A percentile compares a stretch with the other conserved stretches of the same genome.
phyloP scores from a whole-genome alignment of 352 stramenopile species.

The Phytophthora fragariaefolia region DNA sequence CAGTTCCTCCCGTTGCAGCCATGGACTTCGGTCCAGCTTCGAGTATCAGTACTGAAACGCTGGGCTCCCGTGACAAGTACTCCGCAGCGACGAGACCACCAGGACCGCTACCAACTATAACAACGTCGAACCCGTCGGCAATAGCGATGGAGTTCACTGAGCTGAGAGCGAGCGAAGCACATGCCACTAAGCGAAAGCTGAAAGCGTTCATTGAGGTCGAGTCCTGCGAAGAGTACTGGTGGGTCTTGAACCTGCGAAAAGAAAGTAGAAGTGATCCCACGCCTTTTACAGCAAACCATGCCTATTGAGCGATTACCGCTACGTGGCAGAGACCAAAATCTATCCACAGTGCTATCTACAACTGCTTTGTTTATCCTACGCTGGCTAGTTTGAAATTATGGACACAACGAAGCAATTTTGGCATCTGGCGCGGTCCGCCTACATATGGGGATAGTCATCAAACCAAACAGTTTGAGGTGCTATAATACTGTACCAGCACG shows the following conservation, averaged over 20 bases:
- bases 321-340: constrained; percentile 15
- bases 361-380: background rate
- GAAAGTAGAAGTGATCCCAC: constrained; percentile 12
- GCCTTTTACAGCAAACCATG: background rate
- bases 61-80: constrained; percentile 59
- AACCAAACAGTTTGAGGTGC: no score
- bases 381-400: constrained; percentile 12
- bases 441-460: no score
- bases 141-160: background rate
- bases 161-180: constrained; percentile 2
- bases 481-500: background rate
- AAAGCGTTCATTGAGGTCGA: background rate
- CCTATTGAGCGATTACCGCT: background rate
- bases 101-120: constrained; percentile 62
- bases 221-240: background rate
- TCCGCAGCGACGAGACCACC: constrained; percentile 64
- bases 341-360: constrained; percentile 14
- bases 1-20: constrained; percentile 51
- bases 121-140: constrained; percentile 48
- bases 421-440: background rate
- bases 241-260: no score
- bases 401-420: background rate
- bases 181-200: background rate
- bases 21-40: constrained; percentile 60
- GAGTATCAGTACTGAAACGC: constrained; percentile 58